These are phyloP conservation scores for Paramecium sonneborni DNA, from an alignment of 73 alveolate genomes.

Conservation along the genomic window DNA sequence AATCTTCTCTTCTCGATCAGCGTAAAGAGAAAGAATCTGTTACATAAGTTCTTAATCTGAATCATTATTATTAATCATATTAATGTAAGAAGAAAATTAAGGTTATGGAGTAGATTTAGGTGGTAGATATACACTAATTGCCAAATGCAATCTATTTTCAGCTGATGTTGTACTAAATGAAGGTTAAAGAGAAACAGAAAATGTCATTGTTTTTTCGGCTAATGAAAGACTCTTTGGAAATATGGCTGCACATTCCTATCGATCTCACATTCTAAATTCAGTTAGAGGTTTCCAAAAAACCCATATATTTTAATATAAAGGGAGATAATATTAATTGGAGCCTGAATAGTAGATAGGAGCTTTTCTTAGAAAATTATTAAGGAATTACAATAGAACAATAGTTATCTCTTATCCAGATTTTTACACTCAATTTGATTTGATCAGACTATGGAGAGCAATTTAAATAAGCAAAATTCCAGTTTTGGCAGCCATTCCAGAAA, in stretches of 20 bases:
- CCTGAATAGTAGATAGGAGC: background rate
- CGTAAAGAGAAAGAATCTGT: background rate
- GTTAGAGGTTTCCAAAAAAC: background rate
- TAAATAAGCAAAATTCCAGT: background rate
- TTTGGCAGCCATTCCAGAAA: background rate
- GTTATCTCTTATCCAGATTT: slow-evolving; percentile 25
- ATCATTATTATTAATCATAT: background rate
- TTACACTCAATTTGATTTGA: background rate
- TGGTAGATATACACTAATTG: background rate
- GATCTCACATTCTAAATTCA: background rate
- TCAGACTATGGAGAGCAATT: background rate
- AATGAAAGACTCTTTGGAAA: background rate
- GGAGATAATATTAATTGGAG: background rate
- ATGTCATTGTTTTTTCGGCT: background rate
- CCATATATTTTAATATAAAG: background rate
- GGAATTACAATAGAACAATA: background rate
- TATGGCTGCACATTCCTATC: background rate
- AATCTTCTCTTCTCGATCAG: background rate
- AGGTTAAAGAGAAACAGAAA: background rate
- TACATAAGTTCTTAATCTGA: background rate
- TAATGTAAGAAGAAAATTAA: background rate
- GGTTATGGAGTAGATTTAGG: background rate
- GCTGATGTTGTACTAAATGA: background rate
- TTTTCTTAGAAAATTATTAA: background rate
- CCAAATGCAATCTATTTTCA: background rate